A percentile compares a stretch with the other conserved stretches of the same genome.
phyloP scores from a whole-genome alignment of 1,284 basidiomycete genomes.

The Trichosporon faecale region DNA sequence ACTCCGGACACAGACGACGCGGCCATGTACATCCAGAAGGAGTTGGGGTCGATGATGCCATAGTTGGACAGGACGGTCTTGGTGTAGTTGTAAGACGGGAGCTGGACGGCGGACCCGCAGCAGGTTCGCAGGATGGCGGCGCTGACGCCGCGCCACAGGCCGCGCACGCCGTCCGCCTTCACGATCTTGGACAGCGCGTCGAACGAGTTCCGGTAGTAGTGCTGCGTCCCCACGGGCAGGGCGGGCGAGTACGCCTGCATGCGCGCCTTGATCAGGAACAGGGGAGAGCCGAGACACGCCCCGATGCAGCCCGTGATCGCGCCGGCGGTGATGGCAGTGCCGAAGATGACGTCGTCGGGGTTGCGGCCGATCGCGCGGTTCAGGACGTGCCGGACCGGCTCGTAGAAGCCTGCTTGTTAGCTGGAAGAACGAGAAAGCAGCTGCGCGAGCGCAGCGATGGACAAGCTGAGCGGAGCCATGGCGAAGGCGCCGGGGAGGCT shows the following conservation, averaged over 20 bases:
- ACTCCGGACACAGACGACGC: constrained; percentile 85
- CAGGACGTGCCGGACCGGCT: constrained; percentile 73
- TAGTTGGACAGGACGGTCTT: constrained; percentile 70
- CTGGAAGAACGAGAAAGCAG: too few species aligned
- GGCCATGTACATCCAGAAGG: constrained; percentile 80
- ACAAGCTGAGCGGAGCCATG: too few species aligned
- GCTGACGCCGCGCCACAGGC: constrained; percentile 84
- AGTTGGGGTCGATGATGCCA: constrained; percentile 67
- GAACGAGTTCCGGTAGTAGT: constrained; percentile 78
- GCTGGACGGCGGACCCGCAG: constrained; percentile 74
- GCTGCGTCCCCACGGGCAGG: constrained; percentile 90
- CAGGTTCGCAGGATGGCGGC: constrained; percentile 89
- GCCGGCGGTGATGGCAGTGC: constrained; percentile 77
- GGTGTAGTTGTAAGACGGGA: constrained; percentile 92
- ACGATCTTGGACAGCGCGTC: constrained; percentile 80
- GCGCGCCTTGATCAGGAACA: constrained; percentile 94
- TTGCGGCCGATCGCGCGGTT: constrained; percentile 68
- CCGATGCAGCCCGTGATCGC: constrained; percentile 86
- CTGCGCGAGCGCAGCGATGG: too few species aligned
- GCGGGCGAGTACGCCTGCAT: constrained; percentile 96
- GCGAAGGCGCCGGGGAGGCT: too few species aligned
- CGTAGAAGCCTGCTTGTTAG: constrained; percentile 74
- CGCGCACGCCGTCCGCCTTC: constrained; percentile 69
- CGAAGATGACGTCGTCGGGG: constrained; percentile 63
- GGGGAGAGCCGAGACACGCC: constrained; percentile 84